phyloP scores from a whole-genome alignment of 2,329 filamentous ascomycete genomes.

The Fusarium sp. region DNA sequence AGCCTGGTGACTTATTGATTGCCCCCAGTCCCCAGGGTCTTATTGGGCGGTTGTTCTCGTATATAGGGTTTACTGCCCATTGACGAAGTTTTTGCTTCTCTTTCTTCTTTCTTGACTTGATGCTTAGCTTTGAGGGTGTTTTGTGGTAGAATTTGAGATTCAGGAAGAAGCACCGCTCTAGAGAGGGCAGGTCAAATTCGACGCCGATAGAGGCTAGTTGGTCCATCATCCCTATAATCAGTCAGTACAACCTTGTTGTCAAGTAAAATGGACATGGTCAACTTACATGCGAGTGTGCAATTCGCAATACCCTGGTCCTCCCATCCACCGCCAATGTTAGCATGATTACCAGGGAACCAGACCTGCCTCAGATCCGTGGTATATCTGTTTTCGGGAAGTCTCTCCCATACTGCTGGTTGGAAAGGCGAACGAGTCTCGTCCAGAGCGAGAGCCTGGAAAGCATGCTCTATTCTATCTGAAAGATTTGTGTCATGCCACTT shows the following conservation, averaged over 20 bases:
- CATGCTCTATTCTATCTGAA: slow-evolving; percentile 65
- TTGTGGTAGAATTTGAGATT: slow-evolving; percentile 50
- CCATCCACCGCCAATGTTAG: slow-evolving; percentile 77
- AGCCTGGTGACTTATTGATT: slow-evolving; percentile 54
- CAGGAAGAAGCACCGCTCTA: slow-evolving; percentile 56
- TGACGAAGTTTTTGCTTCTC: slow-evolving; percentile 21
- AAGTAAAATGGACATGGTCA: not conserved
- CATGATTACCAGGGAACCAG: slow-evolving; percentile 79
- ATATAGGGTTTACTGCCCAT: slow-evolving; percentile 64
- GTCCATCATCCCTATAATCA: slow-evolving; percentile 64
- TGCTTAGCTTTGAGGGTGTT: slow-evolving; percentile 16
- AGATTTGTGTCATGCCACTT: slow-evolving; percentile 66
- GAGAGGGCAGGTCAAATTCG: slow-evolving; percentile 59
- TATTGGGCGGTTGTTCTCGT: slow-evolving; percentile 59
- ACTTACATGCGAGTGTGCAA: slow-evolving; percentile 54
- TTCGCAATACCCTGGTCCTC: slow-evolving; percentile 60
- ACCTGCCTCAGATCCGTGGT: slow-evolving; percentile 62
- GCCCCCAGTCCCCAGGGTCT: slow-evolving; percentile 62
- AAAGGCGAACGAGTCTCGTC: slow-evolving; percentile 68
- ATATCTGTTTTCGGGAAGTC: slow-evolving; percentile 52
- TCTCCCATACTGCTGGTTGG: slow-evolving; percentile 67
- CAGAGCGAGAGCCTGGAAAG: slow-evolving; percentile 69
- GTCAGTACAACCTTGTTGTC: not conserved
- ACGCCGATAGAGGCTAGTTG: slow-evolving; percentile 64
- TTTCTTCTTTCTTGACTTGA: slow-evolving; percentile 31